A percentile compares a stretch with the other conserved stretches of the same genome.
Evolutionary conservation across 2,329 filamentous ascomycete genomes (phyloP).

Genomic region (Aureobasidium sp.): DNA sequence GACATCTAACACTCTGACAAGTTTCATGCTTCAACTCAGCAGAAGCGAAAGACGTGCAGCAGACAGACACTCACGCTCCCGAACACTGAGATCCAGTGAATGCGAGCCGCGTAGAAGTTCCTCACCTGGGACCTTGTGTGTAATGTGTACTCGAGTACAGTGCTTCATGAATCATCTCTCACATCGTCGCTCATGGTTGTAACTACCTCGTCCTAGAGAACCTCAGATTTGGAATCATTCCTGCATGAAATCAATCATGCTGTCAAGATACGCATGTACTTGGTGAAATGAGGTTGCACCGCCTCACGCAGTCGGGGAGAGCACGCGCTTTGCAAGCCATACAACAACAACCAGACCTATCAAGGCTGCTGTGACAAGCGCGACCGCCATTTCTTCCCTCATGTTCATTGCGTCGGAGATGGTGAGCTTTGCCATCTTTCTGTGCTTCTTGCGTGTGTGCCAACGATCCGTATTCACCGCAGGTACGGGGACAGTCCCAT

Average conservation of each 20-base stretch:
- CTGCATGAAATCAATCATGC: background rate
- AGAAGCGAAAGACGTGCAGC: no score
- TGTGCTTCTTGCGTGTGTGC: constrained; percentile 9
- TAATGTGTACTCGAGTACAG: background rate
- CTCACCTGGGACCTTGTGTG: background rate
- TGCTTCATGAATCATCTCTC: background rate
- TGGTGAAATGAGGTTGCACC: background rate
- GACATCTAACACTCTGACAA: no score
- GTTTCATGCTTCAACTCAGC: no score
- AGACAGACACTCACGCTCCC: no score
- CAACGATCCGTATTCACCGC: background rate
- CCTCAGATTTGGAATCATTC: background rate
- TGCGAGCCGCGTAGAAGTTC: no score
- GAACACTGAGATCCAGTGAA: no score
- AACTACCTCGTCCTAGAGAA: background rate
- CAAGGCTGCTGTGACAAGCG: background rate
- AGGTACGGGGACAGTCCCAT: constrained; percentile 3
- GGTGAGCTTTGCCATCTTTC: constrained; percentile 8
- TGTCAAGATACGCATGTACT: background rate
- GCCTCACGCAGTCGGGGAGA: background rate
- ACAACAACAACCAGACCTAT: background rate
- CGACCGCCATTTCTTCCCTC: background rate
- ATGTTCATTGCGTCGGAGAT: constrained; percentile 2
- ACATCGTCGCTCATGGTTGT: background rate
- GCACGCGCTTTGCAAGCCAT: background rate